Evolutionary conservation across 169 alveolate species (phyloP), one percentile per base, ranked within the genome.

Genomic region (Plasmodium berghei): DNA sequence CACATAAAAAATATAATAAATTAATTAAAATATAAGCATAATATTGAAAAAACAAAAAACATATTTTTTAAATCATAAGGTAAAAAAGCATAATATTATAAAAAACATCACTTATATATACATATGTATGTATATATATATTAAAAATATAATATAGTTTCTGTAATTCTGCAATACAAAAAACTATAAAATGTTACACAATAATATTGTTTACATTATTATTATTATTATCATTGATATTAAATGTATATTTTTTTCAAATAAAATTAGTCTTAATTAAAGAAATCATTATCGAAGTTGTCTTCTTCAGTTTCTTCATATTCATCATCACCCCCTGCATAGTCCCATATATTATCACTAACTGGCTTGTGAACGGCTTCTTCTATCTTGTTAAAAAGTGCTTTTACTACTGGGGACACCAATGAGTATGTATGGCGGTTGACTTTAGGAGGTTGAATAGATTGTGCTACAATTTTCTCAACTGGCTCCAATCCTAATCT

Each of bases 401-500:
- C 5, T 58, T 16, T 69, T 0, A 85, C 12, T 46, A 70, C 58
- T 28, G 85, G 85, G 1, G 40, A 8, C 49, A 85, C 12, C 42
- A 70, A 52, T 20, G 10, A 14, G 54, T 85, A 85, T 58, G 20
- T 56, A 3, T 59, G 66, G 1, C 56, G 66, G 28, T 16, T 45
- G 9, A 58, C 9, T 9, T 28, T 40, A 45, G 91, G 91, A 12
- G 91, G 91, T 62, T 85, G 69, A 64, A 85, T 26, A 46, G 85
- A 18, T 24, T 45, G 1, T 52, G 91, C 91, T 58, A 85, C 71
- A 12, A 85, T 26, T 3, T 20, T 48, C 71, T 85, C 91, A 4
- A 72, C n/a, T 85, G 91, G 86, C 28, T 22, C 85, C 40, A 85
- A 56, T 46, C 74, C 91, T 70, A 46, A 64, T 70, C 61, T 85